A percentile compares a stretch with the other conserved stretches of the same genome.
Evolutionary conservation across 805 yeast genomes (phyloP).

Genomic region (Candida tibetensis): DNA sequence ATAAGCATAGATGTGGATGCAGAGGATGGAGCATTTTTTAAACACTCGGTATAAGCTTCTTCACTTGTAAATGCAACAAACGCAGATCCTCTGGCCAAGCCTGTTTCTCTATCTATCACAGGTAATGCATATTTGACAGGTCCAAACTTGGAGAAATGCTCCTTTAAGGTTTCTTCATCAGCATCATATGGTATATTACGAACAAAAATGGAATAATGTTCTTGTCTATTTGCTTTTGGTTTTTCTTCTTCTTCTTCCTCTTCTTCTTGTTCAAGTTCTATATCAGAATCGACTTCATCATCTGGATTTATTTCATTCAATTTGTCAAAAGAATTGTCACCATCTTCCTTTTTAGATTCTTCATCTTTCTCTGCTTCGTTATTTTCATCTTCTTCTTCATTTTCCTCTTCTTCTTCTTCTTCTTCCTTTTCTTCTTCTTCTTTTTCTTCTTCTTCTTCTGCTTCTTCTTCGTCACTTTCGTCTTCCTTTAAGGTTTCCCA

Average conservation of each 20-base stretch:
- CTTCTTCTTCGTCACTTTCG: constrained; percentile 34
- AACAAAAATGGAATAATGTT: constrained; percentile 73
- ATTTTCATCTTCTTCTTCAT: constrained; percentile 33
- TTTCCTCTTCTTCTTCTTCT: constrained; percentile 34
- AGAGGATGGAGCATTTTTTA: constrained; percentile 74
- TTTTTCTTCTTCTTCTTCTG: constrained; percentile 37
- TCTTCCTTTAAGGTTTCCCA: constrained; percentile 62
- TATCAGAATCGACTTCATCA: constrained; percentile 29
- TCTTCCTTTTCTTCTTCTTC: constrained; percentile 41
- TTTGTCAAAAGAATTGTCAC: constrained; percentile 29
- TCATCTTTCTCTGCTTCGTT: constrained; percentile 33
- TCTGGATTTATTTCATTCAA: constrained; percentile 33
- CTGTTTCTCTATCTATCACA: constrained; percentile 81
- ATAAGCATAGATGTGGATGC: constrained; percentile 64
- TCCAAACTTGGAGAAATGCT: constrained; percentile 83
- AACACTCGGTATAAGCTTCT: constrained; percentile 63
- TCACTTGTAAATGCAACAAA: constrained; percentile 79
- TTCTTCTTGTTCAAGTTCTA: constrained; percentile 29
- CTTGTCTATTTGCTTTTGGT: constrained; percentile 57
- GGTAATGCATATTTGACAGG: constrained; percentile 90
- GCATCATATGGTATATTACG: constrained; percentile 96
- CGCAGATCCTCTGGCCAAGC: constrained; percentile 90
- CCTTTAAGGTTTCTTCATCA: constrained; percentile 69
- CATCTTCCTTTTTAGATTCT: constrained; percentile 23
- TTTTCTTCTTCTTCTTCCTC: constrained; percentile 26